Percentiles rank a stretch among this genome's conserved stretches.
phyloP scores from a whole-genome alignment of 1,284 basidiomycete genomes.

The Cerioporus squamosus region DNA sequence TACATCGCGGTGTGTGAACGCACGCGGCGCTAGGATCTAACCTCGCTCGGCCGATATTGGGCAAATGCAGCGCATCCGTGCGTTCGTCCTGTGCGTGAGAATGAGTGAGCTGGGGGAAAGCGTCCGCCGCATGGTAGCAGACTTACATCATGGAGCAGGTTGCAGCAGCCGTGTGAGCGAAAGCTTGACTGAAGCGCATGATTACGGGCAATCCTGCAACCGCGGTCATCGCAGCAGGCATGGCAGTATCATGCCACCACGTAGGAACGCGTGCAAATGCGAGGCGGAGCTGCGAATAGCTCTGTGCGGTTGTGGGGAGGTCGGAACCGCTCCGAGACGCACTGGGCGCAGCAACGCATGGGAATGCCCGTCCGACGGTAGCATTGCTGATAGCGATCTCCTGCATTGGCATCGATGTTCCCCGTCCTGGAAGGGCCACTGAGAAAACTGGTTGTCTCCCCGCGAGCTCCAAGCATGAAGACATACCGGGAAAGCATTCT shows the following conservation, averaged over 20 bases:
- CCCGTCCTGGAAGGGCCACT: conserved; percentile 2
- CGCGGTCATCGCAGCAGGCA: not conserved
- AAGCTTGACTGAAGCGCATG: no score
- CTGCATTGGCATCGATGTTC: conserved; percentile 14
- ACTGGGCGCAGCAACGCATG: conserved; percentile 14
- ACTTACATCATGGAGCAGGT: not conserved
- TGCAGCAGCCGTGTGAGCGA: not conserved
- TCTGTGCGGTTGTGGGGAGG: not conserved
- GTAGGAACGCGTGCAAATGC: not conserved
- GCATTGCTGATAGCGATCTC: conserved; percentile 13
- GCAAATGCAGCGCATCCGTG: conserved; percentile 13
- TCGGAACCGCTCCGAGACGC: conserved; percentile 13
- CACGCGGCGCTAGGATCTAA: conserved; percentile 9
- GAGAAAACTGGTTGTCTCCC: not conserved
- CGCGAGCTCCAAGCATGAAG: not conserved
- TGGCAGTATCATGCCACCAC: not conserved
- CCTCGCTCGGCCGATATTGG: conserved; percentile 16
- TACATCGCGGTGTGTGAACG: conserved; percentile 14
- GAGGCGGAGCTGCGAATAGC: not conserved
- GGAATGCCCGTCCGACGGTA: conserved; percentile 9
- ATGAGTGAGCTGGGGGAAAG: not conserved
- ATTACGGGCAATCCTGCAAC: not conserved
- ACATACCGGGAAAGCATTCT: not conserved
- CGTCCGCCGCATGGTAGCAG: not conserved
- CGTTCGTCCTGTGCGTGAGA: conserved; percentile 12